A percentile compares a stretch with the other conserved stretches of the same genome.
phyloP scores from a whole-genome alignment of 176 grass and related monocot genomes.

The Oryza meyeriana region DNA sequence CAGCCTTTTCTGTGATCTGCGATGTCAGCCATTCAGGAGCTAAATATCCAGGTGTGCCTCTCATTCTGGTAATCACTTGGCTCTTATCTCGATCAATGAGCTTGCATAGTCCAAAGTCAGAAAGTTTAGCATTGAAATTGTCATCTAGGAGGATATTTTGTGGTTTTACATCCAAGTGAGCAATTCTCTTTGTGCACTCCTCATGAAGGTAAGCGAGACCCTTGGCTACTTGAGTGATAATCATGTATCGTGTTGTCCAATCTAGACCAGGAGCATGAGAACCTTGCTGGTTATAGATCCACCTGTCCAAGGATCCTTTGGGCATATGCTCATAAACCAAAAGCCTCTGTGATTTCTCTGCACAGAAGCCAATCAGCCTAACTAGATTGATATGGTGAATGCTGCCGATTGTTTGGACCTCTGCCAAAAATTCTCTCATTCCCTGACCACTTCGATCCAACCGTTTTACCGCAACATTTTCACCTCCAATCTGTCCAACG shows the following conservation, averaged over 20 bases:
- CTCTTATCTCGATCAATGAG: conserved; percentile 57
- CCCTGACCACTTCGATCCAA: neutral
- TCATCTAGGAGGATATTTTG: neutral
- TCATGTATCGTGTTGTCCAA: neutral
- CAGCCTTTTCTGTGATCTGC: conserved; percentile 50
- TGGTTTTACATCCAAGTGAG: neutral
- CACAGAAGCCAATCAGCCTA: neutral
- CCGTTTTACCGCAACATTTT: neutral
- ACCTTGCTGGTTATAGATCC: neutral
- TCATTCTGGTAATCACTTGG: conserved; percentile 37
- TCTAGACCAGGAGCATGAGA: neutral
- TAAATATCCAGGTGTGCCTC: conserved; percentile 26
- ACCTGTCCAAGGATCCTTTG: neutral
- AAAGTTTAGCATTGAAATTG: neutral
- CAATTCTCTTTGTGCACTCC: neutral
- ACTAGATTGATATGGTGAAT: neutral
- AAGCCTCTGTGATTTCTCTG: neutral
- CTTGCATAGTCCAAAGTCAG: conserved; percentile 48
- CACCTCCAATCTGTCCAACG: neutral
- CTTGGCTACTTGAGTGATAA: neutral
- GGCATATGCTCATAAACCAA: neutral
- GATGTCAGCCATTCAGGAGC: conserved; percentile 57
- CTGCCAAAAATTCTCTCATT: neutral
- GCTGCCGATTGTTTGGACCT: neutral
- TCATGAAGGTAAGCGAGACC: neutral